Evolutionary conservation across 768 basidiomycete genomes (phyloP).

Genomic region (Mycena indigotica): DNA sequence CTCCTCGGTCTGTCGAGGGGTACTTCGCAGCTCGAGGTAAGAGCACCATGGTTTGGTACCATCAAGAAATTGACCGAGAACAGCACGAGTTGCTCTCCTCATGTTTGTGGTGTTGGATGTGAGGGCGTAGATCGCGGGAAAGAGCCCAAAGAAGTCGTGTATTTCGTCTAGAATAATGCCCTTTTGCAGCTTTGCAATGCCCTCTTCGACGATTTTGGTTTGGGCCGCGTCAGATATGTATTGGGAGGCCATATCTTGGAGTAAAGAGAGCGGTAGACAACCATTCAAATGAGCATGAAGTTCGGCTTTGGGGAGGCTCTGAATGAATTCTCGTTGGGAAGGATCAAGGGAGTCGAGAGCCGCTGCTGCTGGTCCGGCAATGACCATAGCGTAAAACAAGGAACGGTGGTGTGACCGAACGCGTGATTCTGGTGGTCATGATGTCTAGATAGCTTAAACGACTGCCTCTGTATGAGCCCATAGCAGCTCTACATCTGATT

Average conservation of each 20-base stretch:
- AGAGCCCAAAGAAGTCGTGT: not conserved
- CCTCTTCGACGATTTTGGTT: conserved; percentile 32
- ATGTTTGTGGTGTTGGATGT: conserved; percentile 57
- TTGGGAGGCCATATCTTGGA: conserved; percentile 62
- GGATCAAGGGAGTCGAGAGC: conserved; percentile 59
- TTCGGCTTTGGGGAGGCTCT: conserved; percentile 75
- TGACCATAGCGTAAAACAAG: not conserved
- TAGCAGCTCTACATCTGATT: not conserved
- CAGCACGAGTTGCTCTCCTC: conserved; percentile 58
- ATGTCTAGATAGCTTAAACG: not conserved
- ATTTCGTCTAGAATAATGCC: conserved; percentile 37
- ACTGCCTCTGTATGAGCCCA: not conserved
- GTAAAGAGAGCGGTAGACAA: conserved; percentile 68
- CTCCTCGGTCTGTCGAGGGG: conserved; percentile 58
- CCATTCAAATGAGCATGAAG: conserved; percentile 87
- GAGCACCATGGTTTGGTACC: conserved; percentile 53
- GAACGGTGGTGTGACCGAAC: not conserved
- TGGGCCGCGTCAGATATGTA: conserved; percentile 17
- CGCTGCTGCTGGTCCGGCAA: conserved; percentile 46
- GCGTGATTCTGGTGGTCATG: not conserved
- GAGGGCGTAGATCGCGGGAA: not conserved
- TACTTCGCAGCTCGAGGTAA: conserved; percentile 85
- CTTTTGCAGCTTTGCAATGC: conserved; percentile 41
- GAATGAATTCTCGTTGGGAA: conserved; percentile 60
- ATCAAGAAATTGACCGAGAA: conserved; percentile 64